phyloP scores from a whole-genome alignment of 306 rosid genomes.

The Pyrus pyrifolia region DNA sequence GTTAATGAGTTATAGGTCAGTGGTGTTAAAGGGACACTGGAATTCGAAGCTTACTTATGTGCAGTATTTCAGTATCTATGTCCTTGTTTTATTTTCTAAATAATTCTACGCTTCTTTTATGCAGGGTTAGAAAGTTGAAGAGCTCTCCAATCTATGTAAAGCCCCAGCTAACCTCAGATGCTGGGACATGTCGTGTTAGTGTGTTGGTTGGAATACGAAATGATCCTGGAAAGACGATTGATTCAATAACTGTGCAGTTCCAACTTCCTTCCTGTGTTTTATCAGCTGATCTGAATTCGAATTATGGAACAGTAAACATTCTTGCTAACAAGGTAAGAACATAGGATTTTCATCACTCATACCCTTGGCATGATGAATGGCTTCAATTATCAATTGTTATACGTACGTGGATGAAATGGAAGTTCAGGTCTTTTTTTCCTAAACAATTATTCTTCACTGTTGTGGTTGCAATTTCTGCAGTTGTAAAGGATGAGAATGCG shows the following conservation, averaged over 20 bases:
- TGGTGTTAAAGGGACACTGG: neutral
- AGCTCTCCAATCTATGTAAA: constrained; percentile 81
- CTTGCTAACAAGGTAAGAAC: constrained; percentile 64
- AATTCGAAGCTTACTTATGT: neutral
- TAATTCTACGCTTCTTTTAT: constrained; percentile 10
- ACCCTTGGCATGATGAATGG: neutral
- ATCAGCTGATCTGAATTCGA: constrained; percentile 74
- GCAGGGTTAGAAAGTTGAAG: constrained; percentile 85
- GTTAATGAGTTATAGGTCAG: constrained; percentile 88
- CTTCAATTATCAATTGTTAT: neutral
- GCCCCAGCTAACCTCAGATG: constrained; percentile 81
- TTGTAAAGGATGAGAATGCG: neutral
- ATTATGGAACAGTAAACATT: constrained; percentile 78
- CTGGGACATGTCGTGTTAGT: constrained; percentile 66
- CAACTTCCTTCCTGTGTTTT: constrained; percentile 68
- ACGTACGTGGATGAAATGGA: neutral
- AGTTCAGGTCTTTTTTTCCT: neutral
- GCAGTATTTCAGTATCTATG: neutral
- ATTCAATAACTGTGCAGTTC: constrained; percentile 63
- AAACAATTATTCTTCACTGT: neutral
- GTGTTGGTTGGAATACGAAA: constrained; percentile 77
- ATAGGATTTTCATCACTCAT: neutral
- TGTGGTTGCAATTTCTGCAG: neutral
- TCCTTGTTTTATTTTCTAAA: constrained; percentile 4
- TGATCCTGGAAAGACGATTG: constrained; percentile 84